phyloP scores from a whole-genome alignment of 2,329 filamentous ascomycete species.

The Pseudogymnoascus sp. region DNA sequence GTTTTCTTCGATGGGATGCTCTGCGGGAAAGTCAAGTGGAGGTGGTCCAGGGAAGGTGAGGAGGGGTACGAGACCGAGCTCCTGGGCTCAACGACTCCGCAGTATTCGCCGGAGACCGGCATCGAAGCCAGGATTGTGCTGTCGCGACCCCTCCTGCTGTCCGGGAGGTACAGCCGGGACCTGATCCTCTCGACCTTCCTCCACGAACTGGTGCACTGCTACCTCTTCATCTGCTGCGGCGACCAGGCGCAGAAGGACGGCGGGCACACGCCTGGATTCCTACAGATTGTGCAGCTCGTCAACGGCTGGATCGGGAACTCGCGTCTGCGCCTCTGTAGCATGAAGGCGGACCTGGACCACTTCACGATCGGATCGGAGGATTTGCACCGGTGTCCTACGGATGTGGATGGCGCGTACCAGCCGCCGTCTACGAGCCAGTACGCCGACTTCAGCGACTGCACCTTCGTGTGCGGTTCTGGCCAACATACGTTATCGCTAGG shows the following conservation, averaged over 20 bases:
- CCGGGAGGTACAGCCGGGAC: slow-evolving; percentile 45
- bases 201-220: slow-evolving; percentile 60
- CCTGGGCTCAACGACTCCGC: slow-evolving; percentile 54
- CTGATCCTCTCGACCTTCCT: slow-evolving; percentile 57
- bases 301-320: slow-evolving; percentile 52
- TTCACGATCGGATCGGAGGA: slow-evolving; percentile 31
- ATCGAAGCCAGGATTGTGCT: slow-evolving; percentile 56
- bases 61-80: slow-evolving; percentile 45
- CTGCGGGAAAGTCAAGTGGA: slow-evolving; percentile 50
- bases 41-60: slow-evolving; percentile 47
- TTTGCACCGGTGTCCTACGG: background rate
- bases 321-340: slow-evolving; percentile 46
- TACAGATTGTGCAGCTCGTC: slow-evolving; percentile 49
- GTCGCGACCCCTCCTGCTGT: slow-evolving; percentile 48
- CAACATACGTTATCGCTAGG: slow-evolving; percentile 2
- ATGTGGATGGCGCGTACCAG: background rate
- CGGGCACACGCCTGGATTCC: slow-evolving; percentile 53
- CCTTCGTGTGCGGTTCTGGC: background rate
- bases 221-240: slow-evolving; percentile 54
- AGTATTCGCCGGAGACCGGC: slow-evolving; percentile 36
- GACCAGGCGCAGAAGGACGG: slow-evolving; percentile 46
- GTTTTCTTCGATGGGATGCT: slow-evolving; percentile 53
- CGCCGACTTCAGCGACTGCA: background rate
- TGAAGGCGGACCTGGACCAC: slow-evolving; percentile 52
- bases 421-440: background rate